Base-by-base conservation (phyloP, 116 monocot species). In the Zostera marina region DNA sequence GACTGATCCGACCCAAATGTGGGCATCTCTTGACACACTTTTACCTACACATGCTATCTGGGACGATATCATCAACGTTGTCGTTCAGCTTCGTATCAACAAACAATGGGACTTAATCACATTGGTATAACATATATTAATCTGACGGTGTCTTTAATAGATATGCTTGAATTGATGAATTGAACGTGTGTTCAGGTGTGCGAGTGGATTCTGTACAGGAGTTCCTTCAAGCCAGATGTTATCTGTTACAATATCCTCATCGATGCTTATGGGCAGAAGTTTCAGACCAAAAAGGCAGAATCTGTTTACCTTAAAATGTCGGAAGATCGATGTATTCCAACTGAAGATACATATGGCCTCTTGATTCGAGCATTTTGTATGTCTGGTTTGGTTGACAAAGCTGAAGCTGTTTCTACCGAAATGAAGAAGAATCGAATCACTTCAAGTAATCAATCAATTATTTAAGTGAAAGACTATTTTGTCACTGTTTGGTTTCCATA, bases 181-280 rank as follows among this genome's bases (percentile, higher is more conserved):
- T 32, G 32, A 32, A 5, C 32, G 5, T 3, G 32, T 32, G 32
- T 45, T 10, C 49, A 49, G 49, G 49, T 49, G 20, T 49, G 38
- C 25, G 81, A 93, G 62, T 93, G 93, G 93, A 84, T 93, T 20
- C 49, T 88, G 24, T 70, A 71, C 60, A 72, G 64, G 61, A 93
- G 93, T 62, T 81, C 84, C 22, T 93, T 88, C 72, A 83, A 69
- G 63, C 76, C 79, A 16, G 93, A 93, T 71, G 79, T 93, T 23
- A 79, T 93, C 53, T 81, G 81, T 72, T 93, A 81, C 65, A 88
- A 93, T 64, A 58, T 93, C 69, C 84, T 93, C 17, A 93, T 93
- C 11, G 93, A 93, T 69, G 76, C 88, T 24, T 93, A 84, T 55
- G 78, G 87, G 43, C 78, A 79, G 58, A 78, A 72, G 60, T 54